A percentile compares a stretch with the other conserved stretches of the same genome.
These are phyloP conservation scores for Vitis hybrid DNA, from an alignment of 177 flowering plant genomes.

Conservation along the genomic window DNA sequence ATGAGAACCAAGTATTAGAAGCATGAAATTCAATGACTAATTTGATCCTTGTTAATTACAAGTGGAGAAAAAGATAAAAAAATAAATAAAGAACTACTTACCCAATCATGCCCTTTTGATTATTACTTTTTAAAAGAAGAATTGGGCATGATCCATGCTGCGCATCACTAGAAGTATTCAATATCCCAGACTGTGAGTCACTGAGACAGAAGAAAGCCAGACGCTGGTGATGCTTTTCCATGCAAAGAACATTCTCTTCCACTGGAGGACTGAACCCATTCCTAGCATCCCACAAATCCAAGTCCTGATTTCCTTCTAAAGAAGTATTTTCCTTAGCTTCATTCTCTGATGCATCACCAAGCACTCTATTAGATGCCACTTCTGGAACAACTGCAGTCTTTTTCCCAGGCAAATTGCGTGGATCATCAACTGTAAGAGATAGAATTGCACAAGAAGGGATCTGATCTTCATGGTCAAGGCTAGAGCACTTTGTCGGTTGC, in stretches of 20 bases:
- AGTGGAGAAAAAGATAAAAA: neutral
- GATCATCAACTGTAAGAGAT: slow-evolving; percentile 68
- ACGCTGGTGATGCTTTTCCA: slow-evolving; percentile 20
- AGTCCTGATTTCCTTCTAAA: slow-evolving; percentile 4
- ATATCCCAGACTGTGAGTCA: slow-evolving; percentile 21
- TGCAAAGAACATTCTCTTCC: slow-evolving; percentile 53
- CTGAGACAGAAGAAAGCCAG: slow-evolving; percentile 46
- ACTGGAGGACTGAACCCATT: slow-evolving; percentile 49
- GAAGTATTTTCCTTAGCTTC: too few species aligned
- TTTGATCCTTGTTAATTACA: too few species aligned
- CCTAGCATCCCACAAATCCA: slow-evolving; percentile 58
- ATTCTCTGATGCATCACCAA: neutral
- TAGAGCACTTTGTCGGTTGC: neutral
- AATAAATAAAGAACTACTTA: neutral
- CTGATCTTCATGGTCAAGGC: slow-evolving; percentile 41
- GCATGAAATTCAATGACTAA: too few species aligned
- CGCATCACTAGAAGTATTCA: slow-evolving; percentile 18
- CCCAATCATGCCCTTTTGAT: slow-evolving; percentile 19
- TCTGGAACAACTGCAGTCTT: slow-evolving; percentile 21
- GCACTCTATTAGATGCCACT: slow-evolving; percentile 8
- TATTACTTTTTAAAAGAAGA: slow-evolving; percentile 52
- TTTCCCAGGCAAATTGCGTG: slow-evolving; percentile 42
- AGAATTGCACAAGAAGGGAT: slow-evolving; percentile 50
- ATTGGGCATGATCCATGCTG: slow-evolving; percentile 65
- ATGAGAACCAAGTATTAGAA: too few species aligned